A percentile compares a stretch with the other conserved stretches of the same genome.
Conservation (phyloP, 306 rosid species). For the Hippophae gyantsensis region DNA sequence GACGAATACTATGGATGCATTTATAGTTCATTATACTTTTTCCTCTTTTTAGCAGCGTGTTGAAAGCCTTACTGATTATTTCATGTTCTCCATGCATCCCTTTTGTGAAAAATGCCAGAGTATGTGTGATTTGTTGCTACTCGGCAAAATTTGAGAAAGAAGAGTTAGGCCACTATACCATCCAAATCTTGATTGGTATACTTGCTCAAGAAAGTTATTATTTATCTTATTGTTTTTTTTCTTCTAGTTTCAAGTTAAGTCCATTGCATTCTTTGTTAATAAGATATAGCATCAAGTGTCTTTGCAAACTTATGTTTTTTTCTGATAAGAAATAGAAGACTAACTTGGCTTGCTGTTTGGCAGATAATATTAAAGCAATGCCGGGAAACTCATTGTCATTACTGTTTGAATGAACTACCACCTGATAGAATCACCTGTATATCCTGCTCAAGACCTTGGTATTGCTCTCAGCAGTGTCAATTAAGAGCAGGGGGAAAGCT, state of each 20-base stretch:
- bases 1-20: too few relatives aligned
- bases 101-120: too few relatives aligned
- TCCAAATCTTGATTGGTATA: too few relatives aligned
- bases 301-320: not conserved
- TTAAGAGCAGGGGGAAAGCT: conserved; percentile 50
- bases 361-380: conserved; percentile 71
- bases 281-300: not conserved
- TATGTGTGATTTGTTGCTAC: too few relatives aligned
- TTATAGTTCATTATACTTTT: too few relatives aligned
- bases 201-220: not conserved
- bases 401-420: conserved; percentile 82
- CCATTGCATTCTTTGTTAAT: not conserved
- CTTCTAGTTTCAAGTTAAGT: not conserved
- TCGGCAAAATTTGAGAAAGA: too few relatives aligned
- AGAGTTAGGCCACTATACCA: too few relatives aligned
- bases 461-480: conserved; percentile 67
- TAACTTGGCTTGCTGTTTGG: conserved; percentile 4
- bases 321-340: conserved; percentile 3
- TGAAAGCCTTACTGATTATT: too few relatives aligned
- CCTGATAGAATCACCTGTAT: conserved; percentile 68
- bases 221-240: not conserved
- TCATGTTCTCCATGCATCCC: too few relatives aligned
- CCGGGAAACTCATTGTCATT: conserved; percentile 83
- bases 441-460: conserved; percentile 69
- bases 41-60: too few relatives aligned